These are phyloP conservation scores for Exsudoporus frostii DNA, from an alignment of 768 basidiomycete genomes.

Conservation along the genomic window DNA sequence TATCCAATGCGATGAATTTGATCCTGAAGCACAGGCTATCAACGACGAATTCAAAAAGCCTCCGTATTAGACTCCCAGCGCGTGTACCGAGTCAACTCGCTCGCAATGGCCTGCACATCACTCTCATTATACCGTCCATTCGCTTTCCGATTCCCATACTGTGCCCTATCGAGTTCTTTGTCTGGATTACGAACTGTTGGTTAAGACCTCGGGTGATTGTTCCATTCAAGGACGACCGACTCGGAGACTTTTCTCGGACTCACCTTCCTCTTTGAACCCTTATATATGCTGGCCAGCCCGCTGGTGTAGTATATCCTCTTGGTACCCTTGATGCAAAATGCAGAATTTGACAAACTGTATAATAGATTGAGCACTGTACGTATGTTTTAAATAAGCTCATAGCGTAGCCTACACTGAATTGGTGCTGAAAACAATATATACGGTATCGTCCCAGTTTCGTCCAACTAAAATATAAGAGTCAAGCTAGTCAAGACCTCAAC, in stretches of 20 bases:
- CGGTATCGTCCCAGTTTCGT: no score
- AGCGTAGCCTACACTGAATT: no score
- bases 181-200: background rate
- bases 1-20: slow-evolving; percentile 44
- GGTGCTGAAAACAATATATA: no score
- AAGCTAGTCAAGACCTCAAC: no score
- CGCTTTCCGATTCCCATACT: background rate
- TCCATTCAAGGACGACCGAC: background rate
- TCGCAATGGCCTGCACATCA: background rate
- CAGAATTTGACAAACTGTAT: background rate
- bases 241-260: background rate
- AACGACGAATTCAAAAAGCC: slow-evolving; percentile 64
- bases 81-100: background rate
- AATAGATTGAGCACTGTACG: background rate
- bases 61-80: slow-evolving; percentile 30
- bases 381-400: no score
- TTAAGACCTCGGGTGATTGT: background rate
- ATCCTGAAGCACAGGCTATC: slow-evolving; percentile 58
- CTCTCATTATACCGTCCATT: background rate
- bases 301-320: background rate
- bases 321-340: background rate
- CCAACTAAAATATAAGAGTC: no score
- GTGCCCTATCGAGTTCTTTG: background rate
- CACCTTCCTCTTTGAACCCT: background rate
- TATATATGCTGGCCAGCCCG: background rate